These are phyloP conservation scores for Solanum bukasovii DNA, from an alignment of 257 asterid species.

Conservation along the genomic window DNA sequence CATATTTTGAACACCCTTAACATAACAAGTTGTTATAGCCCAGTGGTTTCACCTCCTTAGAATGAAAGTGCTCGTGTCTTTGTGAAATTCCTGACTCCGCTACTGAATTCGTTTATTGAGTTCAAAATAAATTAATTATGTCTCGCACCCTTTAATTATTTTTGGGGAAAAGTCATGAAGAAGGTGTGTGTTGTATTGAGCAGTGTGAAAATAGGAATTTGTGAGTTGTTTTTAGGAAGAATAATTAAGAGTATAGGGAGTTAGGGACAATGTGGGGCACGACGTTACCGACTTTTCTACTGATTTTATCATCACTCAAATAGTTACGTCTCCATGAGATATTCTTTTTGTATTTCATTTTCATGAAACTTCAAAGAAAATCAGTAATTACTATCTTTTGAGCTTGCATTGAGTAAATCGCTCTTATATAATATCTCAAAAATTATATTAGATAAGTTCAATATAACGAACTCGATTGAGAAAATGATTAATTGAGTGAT, in stretches of 20 bases:
- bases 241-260: background rate
- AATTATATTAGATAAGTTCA: too few relatives aligned
- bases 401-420: too few relatives aligned
- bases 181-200: background rate
- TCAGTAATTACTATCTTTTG: too few relatives aligned
- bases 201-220: background rate
- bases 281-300: background rate
- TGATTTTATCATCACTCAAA: background rate
- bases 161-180: background rate
- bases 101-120: background rate
- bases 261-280: background rate
- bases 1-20: too few relatives aligned
- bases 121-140: background rate
- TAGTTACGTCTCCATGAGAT: background rate
- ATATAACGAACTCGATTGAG: too few relatives aligned
- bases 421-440: background rate
- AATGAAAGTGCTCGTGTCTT: too few relatives aligned
- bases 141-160: fast-evolving
- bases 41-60: too few relatives aligned
- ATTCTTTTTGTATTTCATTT: background rate
- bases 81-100: too few relatives aligned
- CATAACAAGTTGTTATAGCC: too few relatives aligned
- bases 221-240: background rate
- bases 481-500: background rate
- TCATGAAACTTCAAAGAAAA: too few relatives aligned